phyloP scores from a whole-genome alignment of 164 flowering plant species.

The Magnolia kwangsiensis region DNA sequence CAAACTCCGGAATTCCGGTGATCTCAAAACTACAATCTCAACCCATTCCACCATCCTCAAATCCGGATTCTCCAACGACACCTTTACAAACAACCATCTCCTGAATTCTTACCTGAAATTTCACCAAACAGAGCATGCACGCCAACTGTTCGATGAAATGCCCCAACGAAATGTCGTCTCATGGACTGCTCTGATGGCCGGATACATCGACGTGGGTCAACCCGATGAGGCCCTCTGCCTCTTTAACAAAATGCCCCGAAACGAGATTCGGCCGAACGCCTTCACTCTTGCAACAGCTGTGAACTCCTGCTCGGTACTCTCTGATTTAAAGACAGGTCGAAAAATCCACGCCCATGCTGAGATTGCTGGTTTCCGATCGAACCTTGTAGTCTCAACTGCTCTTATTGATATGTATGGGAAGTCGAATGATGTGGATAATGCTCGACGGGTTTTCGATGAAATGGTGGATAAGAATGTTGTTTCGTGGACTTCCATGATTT shows the following conservation, averaged over 20 bases:
- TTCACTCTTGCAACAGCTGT: slow-evolving; percentile 46
- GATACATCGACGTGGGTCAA: slow-evolving; percentile 29
- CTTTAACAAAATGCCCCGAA: slow-evolving; percentile 27
- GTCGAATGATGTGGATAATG: slow-evolving; percentile 42
- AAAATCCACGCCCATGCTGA: slow-evolving; percentile 45
- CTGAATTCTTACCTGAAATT: slow-evolving; percentile 30
- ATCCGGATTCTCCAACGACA: slow-evolving; percentile 33
- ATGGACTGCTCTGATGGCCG: slow-evolving; percentile 60
- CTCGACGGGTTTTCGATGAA: slow-evolving; percentile 52
- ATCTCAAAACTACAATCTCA: slow-evolving; percentile 17
- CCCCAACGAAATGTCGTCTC: slow-evolving; percentile 51
- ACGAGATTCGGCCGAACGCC: slow-evolving; percentile 30
- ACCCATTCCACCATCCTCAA: slow-evolving; percentile 36
- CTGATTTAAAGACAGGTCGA: slow-evolving; percentile 33
- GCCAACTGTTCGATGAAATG: slow-evolving; percentile 52
- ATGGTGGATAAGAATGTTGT: slow-evolving; percentile 49
- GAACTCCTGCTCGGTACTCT: slow-evolving; percentile 49
- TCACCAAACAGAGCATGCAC: slow-evolving; percentile 24
- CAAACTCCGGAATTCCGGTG: slow-evolving; percentile 26
- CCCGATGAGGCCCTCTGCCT: slow-evolving; percentile 35
- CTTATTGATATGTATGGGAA: slow-evolving; percentile 76
- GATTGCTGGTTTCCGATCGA: slow-evolving; percentile 29
- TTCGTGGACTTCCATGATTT: slow-evolving; percentile 67
- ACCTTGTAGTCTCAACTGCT: slow-evolving; percentile 47
- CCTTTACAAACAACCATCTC: slow-evolving; percentile 40